Conservation (phyloP, 768 basidiomycete genomes). For the Pisolithus tinctorius region DNA sequence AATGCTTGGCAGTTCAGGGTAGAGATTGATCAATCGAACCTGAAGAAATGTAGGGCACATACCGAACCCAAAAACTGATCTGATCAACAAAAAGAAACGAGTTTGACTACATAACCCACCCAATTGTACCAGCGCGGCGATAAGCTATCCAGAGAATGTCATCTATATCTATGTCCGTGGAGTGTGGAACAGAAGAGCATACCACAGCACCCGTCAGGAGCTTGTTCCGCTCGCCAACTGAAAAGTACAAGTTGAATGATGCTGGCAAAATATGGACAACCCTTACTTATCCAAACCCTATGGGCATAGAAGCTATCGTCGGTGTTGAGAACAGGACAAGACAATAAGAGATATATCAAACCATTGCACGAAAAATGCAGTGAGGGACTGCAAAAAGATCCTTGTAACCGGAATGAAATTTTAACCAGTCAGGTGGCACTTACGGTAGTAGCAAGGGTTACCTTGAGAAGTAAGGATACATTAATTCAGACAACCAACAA, state of each 20-base stretch:
- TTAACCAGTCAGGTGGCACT: neutral
- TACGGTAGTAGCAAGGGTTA: neutral
- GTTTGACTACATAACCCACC: slow-evolving; percentile 1
- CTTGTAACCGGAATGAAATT: neutral
- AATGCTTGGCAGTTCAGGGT: neutral
- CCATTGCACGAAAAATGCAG: slow-evolving; percentile 17
- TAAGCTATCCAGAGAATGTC: neutral
- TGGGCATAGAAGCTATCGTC: slow-evolving; percentile 17
- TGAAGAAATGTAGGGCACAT: neutral
- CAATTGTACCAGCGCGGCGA: slow-evolving; percentile 8
- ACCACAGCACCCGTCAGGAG: slow-evolving; percentile 12
- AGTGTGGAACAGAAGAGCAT: neutral
- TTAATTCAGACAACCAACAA: no score
- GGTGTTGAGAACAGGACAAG: neutral
- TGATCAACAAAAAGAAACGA: neutral
- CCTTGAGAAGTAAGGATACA: neutral
- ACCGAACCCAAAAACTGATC: neutral
- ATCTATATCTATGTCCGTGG: neutral
- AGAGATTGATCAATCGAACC: neutral
- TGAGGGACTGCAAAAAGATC: slow-evolving; percentile 6
- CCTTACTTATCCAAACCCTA: slow-evolving; percentile 21
- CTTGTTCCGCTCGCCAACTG: slow-evolving; percentile 15
- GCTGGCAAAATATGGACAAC: neutral
- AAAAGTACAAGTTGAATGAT: neutral
- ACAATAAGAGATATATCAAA: neutral